These are phyloP conservation scores for Papiliotrema flavescens DNA, from an alignment of 1,284 basidiomycete species.

Conservation along the genomic window DNA sequence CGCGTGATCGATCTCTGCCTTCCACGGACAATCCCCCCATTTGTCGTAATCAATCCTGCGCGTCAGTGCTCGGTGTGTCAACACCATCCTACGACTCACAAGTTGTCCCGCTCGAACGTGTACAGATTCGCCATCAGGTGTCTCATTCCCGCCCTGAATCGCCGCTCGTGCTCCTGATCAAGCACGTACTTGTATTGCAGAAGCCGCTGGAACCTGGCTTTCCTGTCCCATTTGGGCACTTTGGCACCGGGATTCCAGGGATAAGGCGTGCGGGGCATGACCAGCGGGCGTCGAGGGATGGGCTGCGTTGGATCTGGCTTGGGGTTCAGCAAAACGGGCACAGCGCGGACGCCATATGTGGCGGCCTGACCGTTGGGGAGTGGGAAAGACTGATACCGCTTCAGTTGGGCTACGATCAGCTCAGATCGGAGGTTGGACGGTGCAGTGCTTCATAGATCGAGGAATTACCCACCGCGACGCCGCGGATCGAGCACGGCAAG, in stretches of 20 bases:
- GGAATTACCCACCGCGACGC: constrained; percentile 20
- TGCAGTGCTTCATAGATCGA: neutral
- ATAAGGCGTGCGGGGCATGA: neutral
- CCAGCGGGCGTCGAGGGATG: neutral
- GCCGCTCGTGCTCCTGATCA: constrained; percentile 29
- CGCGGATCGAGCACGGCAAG: constrained; percentile 24
- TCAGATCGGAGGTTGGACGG: neutral
- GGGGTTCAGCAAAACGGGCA: neutral
- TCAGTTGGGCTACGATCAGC: constrained; percentile 16
- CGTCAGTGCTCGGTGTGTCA: neutral
- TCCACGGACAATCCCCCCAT: neutral
- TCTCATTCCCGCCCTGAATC: constrained; percentile 25
- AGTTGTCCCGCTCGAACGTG: constrained; percentile 15
- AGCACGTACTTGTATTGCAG: constrained; percentile 25
- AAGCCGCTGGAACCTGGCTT: constrained; percentile 11
- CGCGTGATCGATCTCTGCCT: too few species aligned
- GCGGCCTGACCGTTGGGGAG: constrained; percentile 8
- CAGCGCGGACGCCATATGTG: constrained; percentile 1
- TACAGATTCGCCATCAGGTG: constrained; percentile 14
- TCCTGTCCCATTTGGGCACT: constrained; percentile 1
- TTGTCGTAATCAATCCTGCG: neutral
- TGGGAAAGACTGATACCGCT: constrained; percentile 24
- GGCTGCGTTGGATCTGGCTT: neutral
- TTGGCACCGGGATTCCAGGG: neutral
- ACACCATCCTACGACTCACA: constrained; percentile 10